Base-by-base conservation (phyloP, 805 yeast species). In the Kuraishia ogatae region DNA sequence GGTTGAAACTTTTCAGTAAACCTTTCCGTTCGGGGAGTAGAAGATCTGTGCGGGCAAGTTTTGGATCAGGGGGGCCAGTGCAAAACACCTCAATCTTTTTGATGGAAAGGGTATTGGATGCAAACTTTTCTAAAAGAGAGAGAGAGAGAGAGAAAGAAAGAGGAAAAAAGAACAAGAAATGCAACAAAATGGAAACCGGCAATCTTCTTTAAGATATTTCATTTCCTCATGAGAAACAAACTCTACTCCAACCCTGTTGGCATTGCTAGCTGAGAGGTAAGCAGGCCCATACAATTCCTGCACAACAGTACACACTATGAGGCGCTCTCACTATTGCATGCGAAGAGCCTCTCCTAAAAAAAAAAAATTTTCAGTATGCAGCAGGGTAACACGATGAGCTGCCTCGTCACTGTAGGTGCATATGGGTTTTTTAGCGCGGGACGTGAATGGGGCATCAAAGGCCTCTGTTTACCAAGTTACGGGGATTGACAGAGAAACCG, bases 61-160 rank as follows among this genome's bases (percentile, higher is more conserved):
- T 13, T 35, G 43, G 50, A 48, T 20, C 50, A 23, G 35, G 35
- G 50, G 50, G 50, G 24, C 20, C 22, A 48, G 20, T 24, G 6
- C 50, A 21, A 48, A 10, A 24, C 28, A 48, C 35, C 24, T 21
- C 50, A 48, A 48, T n/a, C 20, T 11, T n/a, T 21, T 3, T 48
- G n/a, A 48, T 8, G 6, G 35, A 23, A 48, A 17, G 24, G 50
- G 50, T 20, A 39, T 20, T 39, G 48, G 49, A 24, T 39, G 39
- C 20, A 52, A 46, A 52, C 54, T 52, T 28, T 49, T 43, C 49
- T 52, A 24, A 28, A 50, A 48, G 48, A 39, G 26, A 43, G 50
- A 46, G 50, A 53, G 52, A 53, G 55, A 53, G 55, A 53, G 55
- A 53, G 52, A 53, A 52, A 50, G 39, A n/a, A 24, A 46, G 53